Percentiles rank a stretch among this genome's conserved stretches.
Conservation (phyloP, 176 grass and related monocot genomes). For the Ensete glaucum region DNA sequence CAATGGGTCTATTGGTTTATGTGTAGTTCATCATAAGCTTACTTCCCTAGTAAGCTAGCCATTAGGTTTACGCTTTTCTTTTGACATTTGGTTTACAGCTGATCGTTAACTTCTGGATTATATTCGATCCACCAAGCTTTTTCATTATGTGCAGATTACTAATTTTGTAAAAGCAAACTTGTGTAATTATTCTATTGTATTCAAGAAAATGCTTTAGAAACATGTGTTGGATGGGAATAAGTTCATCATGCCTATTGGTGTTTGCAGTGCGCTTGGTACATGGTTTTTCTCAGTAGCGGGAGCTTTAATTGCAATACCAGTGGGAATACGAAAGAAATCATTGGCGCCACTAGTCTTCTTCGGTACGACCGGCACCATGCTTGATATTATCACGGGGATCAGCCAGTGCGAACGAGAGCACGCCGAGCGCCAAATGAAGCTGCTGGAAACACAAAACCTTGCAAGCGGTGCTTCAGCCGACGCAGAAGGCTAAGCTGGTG, state of each 20-base stretch:
- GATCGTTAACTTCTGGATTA: too few species aligned
- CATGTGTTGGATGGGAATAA: too few species aligned
- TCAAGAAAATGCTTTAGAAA: too few species aligned
- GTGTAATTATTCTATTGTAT: too few species aligned
- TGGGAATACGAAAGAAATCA: constrained; percentile 88
- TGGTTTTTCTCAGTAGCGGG: too few species aligned
- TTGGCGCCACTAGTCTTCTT: constrained; percentile 79
- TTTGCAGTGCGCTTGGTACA: constrained; percentile 68
- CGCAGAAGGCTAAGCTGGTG: constrained; percentile 17
- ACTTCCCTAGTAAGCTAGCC: too few species aligned
- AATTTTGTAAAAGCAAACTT: too few species aligned
- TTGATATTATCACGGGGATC: constrained; percentile 92
- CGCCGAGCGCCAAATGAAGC: constrained; percentile 72
- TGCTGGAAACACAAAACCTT: constrained; percentile 62
- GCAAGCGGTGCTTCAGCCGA: constrained; percentile 17
- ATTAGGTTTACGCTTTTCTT: too few species aligned
- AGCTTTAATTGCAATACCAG: constrained; percentile 65
- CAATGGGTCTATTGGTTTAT: too few species aligned
- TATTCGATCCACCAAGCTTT: constrained; percentile 2
- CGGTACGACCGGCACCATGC: constrained; percentile 93
- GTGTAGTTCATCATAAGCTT: too few species aligned
- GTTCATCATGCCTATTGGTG: neutral
- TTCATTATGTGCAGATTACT: constrained; percentile 8
- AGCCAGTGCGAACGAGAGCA: constrained; percentile 88
- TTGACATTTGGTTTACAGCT: too few species aligned